phyloP scores from a whole-genome alignment of 1,284 basidiomycete species.

The Somion occarium region DNA sequence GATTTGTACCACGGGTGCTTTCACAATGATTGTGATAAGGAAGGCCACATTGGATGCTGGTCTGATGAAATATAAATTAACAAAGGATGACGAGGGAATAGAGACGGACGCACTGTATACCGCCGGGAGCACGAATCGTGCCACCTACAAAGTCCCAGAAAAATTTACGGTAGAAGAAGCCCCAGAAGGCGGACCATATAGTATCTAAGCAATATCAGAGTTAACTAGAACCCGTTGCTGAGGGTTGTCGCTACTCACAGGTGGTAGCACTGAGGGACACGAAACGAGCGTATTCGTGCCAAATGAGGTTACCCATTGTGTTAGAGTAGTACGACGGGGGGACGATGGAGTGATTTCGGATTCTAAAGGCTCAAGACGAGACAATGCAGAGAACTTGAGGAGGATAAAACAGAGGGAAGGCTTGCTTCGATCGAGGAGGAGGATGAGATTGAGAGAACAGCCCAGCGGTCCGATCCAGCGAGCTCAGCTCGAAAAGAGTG shows the following conservation, averaged over 20 bases:
- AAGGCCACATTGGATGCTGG: conserved; percentile 56
- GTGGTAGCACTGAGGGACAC: conserved; percentile 67
- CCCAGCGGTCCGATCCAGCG: conserved; percentile 27
- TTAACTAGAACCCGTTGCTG: too few species aligned
- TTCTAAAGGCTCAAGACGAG: not conserved
- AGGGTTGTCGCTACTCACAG: conserved; percentile 62
- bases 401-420: conserved; percentile 17
- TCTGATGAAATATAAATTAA: conserved; percentile 33
- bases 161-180: conserved; percentile 81
- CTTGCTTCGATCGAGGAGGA: conserved; percentile 22
- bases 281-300: conserved; percentile 75
- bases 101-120: conserved; percentile 62
- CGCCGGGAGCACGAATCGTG: conserved; percentile 67
- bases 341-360: conserved; percentile 14
- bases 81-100: conserved; percentile 1
- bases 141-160: conserved; percentile 84
- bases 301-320: conserved; percentile 77
- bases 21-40: conserved; percentile 72
- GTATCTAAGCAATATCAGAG: conserved; percentile 60
- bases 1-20: conserved; percentile 67
- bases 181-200: conserved; percentile 76
- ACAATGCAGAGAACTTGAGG: conserved; percentile 19
- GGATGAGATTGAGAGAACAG: conserved; percentile 18
- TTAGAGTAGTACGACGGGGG: conserved; percentile 9
- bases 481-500: conserved; percentile 47